phyloP scores from a whole-genome alignment of 2,329 filamentous ascomycete species.

The Dothideomycetidae sp. region DNA sequence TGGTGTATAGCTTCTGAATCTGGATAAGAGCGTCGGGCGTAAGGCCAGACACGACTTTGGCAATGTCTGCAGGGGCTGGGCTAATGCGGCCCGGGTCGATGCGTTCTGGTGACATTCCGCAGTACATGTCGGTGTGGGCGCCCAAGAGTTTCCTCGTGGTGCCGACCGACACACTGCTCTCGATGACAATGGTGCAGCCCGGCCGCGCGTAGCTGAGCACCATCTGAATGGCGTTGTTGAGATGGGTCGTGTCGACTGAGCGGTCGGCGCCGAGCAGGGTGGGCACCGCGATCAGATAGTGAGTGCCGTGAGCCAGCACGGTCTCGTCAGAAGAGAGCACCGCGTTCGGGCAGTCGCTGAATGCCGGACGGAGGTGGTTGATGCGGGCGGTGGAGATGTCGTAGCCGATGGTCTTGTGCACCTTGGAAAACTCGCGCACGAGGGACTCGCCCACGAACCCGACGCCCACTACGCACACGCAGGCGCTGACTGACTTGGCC shows the following conservation, averaged over 20 bases:
- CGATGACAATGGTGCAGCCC: conserved; percentile 37
- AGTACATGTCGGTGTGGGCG: conserved; percentile 26
- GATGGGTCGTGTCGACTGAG: conserved; percentile 34
- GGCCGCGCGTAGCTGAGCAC: conserved; percentile 29
- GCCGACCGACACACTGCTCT: conserved; percentile 41
- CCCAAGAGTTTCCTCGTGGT: conserved; percentile 39
- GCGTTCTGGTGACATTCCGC: conserved; percentile 25
- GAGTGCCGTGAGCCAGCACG: conserved; percentile 31
- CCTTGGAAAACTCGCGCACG: conserved; percentile 13
- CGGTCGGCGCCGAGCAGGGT: conserved; percentile 36
- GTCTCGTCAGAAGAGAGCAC: conserved; percentile 27
- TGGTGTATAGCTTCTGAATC: conserved; percentile 33
- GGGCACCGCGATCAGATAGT: conserved; percentile 42
- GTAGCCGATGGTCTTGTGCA: conserved; percentile 20
- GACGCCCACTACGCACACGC: conserved; percentile 14
- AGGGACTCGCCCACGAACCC: conserved; percentile 15
- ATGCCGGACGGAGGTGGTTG: conserved; percentile 19
- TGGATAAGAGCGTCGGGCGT: conserved; percentile 31
- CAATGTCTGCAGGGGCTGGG: conserved; percentile 26
- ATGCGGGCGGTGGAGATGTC: conserved; percentile 33
- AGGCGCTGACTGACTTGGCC: conserved; percentile 1
- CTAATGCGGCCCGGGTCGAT: conserved; percentile 14
- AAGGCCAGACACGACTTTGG: conserved; percentile 41
- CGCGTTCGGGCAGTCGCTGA: conserved; percentile 19
- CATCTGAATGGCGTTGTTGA: conserved; percentile 31